These are phyloP conservation scores for Letharia lupina DNA, from an alignment of 495 filamentous ascomycete genomes.

Conservation along the genomic window DNA sequence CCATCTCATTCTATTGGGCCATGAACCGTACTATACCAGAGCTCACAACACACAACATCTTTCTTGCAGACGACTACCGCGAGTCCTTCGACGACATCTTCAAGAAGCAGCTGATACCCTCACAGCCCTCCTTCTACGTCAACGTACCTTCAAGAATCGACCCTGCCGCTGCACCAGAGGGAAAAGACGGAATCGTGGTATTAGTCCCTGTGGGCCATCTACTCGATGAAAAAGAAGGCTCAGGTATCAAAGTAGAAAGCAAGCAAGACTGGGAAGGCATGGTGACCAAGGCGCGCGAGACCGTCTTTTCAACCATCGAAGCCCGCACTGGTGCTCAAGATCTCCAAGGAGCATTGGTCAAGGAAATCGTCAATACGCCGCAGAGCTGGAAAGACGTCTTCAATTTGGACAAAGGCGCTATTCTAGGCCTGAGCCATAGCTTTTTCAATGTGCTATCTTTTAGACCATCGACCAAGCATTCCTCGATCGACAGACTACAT, in stretches of 20 bases:
- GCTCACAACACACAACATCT: constrained; percentile 63
- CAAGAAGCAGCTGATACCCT: constrained; percentile 51
- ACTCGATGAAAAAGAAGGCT: constrained; percentile 28
- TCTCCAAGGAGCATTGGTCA: constrained; percentile 39
- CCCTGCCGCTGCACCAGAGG: constrained; percentile 52
- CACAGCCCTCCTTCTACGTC: constrained; percentile 62
- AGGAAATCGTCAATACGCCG: constrained; percentile 56
- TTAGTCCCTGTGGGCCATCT: constrained; percentile 62
- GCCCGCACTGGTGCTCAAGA: constrained; percentile 42
- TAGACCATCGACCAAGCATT: constrained; percentile 49
- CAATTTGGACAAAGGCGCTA: constrained; percentile 63
- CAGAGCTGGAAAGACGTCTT: constrained; percentile 51
- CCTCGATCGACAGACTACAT: constrained; percentile 41
- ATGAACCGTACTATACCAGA: constrained; percentile 47
- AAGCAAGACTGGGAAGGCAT: constrained; percentile 51
- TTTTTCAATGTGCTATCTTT: constrained; percentile 67
- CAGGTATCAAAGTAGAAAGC: constrained; percentile 27
- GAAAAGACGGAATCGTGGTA: constrained; percentile 52
- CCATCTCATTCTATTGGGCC: constrained; percentile 68
- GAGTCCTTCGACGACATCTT: constrained; percentile 66
- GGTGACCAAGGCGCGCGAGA: constrained; percentile 41
- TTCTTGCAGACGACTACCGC: constrained; percentile 59
- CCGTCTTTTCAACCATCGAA: constrained; percentile 47
- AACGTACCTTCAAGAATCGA: constrained; percentile 62
- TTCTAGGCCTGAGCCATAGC: constrained; percentile 55